Conservation (phyloP, 345 rosid genomes). For the Cardamine chenopodiifolia region DNA sequence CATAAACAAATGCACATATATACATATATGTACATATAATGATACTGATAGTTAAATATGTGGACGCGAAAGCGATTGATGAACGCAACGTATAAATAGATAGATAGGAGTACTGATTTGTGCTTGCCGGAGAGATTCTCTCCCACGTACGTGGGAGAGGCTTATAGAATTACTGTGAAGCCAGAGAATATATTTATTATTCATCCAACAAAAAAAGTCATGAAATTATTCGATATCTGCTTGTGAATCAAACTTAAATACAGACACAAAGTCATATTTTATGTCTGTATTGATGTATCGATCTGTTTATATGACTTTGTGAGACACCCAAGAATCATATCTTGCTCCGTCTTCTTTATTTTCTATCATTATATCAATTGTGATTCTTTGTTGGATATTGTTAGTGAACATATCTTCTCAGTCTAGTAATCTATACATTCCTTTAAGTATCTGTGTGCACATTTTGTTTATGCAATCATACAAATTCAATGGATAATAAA, state of each 20-base stretch:
- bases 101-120: slow-evolving; percentile 32
- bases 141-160: slow-evolving; percentile 42
- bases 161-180: slow-evolving; percentile 19
- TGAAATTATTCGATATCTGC: slow-evolving; percentile 35
- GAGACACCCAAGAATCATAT: slow-evolving; percentile 43
- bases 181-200: slow-evolving; percentile 26
- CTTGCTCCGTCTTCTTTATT: slow-evolving; percentile 28
- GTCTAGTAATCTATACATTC: slow-evolving; percentile 14
- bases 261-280: slow-evolving; percentile 41
- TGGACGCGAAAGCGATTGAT: slow-evolving; percentile 29
- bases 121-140: slow-evolving; percentile 38
- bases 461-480: slow-evolving; percentile 6
- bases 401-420: slow-evolving; percentile 19
- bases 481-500: background rate
- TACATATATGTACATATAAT: background rate
- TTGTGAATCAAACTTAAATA: slow-evolving; percentile 39
- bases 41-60: slow-evolving; percentile 31
- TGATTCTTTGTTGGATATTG: slow-evolving; percentile 21
- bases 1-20: slow-evolving; percentile 9
- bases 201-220: slow-evolving; percentile 29
- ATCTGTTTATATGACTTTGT: slow-evolving; percentile 33
- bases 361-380: slow-evolving; percentile 3
- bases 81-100: slow-evolving; percentile 11
- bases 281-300: slow-evolving; percentile 33
- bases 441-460: slow-evolving; percentile 15